Evolutionary conservation across 192 early-diverging fungal species (phyloP), one percentile per base, ranked within the genome.

Genomic region (Linnemannia hyalina): DNA sequence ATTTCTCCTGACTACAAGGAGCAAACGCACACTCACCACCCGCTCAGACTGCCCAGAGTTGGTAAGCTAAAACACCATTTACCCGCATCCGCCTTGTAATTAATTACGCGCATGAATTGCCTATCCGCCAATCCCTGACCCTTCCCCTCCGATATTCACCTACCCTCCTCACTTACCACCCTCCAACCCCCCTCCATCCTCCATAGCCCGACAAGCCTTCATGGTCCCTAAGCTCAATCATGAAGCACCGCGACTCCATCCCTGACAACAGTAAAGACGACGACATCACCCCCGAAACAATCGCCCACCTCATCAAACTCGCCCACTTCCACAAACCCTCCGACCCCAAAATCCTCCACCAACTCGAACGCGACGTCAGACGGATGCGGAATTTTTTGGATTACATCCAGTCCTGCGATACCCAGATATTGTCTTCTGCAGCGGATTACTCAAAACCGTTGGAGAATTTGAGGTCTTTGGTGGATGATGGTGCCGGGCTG

Each of bases 301-400:
- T 86, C 41, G 47, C 68, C 42, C 84, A 78, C 18, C 78, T 86
- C 22, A 18, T 86, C 20, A 35, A 65, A 9, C 41, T 86, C 10
- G 78, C 84, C 8, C 84, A 86, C 69, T 49, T 86, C 16, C 75
- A 47, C 20, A 80, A 78, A 49, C 84, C 84, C 11, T 35, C 70
- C 10, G 84, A 86, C 47, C 63, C 75, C 29, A 38, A 77, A n/a
- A 80, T 69, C 18, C 68, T 86, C 2, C 36, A 80, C 1, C 65
- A 72, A 1, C 79, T 86, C 4, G 79, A 81, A 41, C 63, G 79
- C 13, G 84, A 86, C 35, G 78, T 86, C 23, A 76, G 75, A 20
- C 55, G 80, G 7, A 81, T 86, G 79, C 68, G 80, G 16, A 81
- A 86, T 38, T 86, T 86, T 74, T 49, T 86, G 29, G 47, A 81